Evolutionary conservation across 441 rosid genomes (phyloP).

Genomic region (Populus trichocarpa): DNA sequence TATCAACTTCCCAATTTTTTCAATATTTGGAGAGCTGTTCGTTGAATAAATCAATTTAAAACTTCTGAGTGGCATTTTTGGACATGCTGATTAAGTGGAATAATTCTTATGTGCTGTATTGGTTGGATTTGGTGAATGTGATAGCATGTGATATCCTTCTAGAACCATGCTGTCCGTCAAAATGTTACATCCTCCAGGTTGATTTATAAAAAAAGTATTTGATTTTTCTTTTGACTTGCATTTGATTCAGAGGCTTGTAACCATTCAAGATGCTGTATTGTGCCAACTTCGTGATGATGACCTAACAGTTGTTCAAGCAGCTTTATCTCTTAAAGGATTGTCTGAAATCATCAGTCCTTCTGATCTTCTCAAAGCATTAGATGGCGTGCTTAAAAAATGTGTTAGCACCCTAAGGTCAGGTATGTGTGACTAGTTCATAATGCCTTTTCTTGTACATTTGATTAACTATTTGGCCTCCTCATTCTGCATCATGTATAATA

Average conservation of each 20-base stretch:
- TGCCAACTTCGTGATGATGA: constrained; percentile 85
- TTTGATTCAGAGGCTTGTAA: constrained; percentile 54
- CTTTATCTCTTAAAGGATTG: constrained; percentile 64
- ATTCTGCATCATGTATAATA: neutral
- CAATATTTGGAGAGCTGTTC: neutral
- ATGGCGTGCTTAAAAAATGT: constrained; percentile 55
- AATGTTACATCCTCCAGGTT: too few species aligned
- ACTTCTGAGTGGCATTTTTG: too few species aligned
- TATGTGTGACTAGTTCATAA: constrained; percentile 32
- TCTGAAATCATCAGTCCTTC: constrained; percentile 49
- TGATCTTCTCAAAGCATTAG: constrained; percentile 61
- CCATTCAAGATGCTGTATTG: constrained; percentile 66
- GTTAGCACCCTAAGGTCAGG: constrained; percentile 43
- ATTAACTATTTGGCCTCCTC: neutral
- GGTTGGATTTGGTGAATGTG: neutral
- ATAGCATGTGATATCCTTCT: neutral
- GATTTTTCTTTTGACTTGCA: constrained; percentile 7
- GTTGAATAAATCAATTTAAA: too few species aligned
- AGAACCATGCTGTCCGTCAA: neutral
- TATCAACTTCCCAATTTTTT: too few species aligned
- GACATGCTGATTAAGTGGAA: too few species aligned
- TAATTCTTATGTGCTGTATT: neutral
- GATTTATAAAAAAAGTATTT: too few species aligned
- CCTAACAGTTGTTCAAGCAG: constrained; percentile 73
- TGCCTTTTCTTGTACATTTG: constrained; percentile 6